Percentiles rank a stretch among this genome's conserved stretches.
Conservation (phyloP, 352 stramenopile genomes). For the Aphanomyces invadans region DNA sequence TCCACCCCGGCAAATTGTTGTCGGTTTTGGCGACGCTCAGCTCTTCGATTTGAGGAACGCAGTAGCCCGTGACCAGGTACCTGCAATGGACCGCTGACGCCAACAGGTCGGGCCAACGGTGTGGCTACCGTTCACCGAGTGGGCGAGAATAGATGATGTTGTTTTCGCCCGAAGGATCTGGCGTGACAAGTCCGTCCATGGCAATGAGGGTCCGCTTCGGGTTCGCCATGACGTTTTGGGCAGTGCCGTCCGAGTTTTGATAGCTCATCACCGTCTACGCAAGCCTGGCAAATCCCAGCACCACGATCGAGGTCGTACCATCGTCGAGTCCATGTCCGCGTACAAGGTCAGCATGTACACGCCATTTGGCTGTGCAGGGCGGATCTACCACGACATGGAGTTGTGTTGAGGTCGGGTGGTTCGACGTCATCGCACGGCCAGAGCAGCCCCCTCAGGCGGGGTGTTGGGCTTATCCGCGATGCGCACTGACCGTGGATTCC, state of each 20-base stretch:
- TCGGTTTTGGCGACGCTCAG: neutral
- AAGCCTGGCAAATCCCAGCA: neutral
- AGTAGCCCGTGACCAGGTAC: conserved; percentile 7
- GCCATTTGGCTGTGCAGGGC: conserved; percentile 2
- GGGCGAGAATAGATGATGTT: conserved; percentile 15
- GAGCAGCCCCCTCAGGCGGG: too few relatives aligned
- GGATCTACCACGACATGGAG: conserved; percentile 6
- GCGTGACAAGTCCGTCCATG: neutral
- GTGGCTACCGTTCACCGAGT: conserved; percentile 14
- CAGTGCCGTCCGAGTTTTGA: conserved; percentile 14
- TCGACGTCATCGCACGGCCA: neutral
- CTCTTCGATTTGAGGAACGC: conserved; percentile 11
- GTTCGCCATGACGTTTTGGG: neutral
- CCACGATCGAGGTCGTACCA: neutral
- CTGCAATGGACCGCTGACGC: neutral
- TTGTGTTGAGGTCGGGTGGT: too few relatives aligned
- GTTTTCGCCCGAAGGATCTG: neutral
- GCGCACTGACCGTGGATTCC: conserved; percentile 6
- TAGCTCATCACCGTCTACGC: conserved; percentile 2
- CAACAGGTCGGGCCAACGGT: neutral
- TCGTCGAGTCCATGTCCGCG: conserved; percentile 14
- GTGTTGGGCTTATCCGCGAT: too few relatives aligned
- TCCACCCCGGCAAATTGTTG: neutral
- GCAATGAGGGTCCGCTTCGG: conserved; percentile 8
- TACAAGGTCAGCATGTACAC: conserved; percentile 19